Percentiles rank a stretch among this genome's conserved stretches.
Evolutionary conservation across 768 basidiomycete genomes (phyloP).

Genomic region (Solioccasus polychromus): DNA sequence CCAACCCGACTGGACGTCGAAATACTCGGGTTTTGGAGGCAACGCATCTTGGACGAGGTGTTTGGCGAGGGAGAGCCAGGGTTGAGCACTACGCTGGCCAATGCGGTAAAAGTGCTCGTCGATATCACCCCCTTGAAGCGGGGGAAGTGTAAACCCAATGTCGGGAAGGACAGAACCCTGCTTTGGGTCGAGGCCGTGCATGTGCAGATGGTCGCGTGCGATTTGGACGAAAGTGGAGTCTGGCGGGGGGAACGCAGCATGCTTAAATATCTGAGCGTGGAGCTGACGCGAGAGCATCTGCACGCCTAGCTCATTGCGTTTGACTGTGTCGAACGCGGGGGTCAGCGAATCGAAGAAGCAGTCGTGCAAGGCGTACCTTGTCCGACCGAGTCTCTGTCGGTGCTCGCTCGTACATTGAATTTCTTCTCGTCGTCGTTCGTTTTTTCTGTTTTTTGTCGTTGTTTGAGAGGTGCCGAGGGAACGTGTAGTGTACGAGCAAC

Average conservation of each 20-base stretch:
- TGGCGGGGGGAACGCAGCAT: constrained; percentile 61
- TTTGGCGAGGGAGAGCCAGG: constrained; percentile 72
- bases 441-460: constrained; percentile 12
- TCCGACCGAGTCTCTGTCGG: background rate
- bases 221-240: constrained; percentile 64
- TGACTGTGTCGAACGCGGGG: too few relatives aligned
- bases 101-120: constrained; percentile 88
- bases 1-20: constrained; percentile 74
- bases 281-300: constrained; percentile 84
- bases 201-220: constrained; percentile 74
- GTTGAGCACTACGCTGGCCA: constrained; percentile 64
- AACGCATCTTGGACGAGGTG: constrained; percentile 49
- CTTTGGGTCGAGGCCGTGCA: constrained; percentile 76
- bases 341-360: background rate
- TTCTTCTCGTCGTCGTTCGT: background rate
- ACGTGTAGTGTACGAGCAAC: constrained; percentile 15
- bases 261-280: constrained; percentile 80
- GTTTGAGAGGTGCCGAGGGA: constrained; percentile 9
- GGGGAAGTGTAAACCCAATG: constrained; percentile 76
- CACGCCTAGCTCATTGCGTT: constrained; percentile 88
- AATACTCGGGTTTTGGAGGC: constrained; percentile 59
- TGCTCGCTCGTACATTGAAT: background rate
- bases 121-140: constrained; percentile 75
- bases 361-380: constrained; percentile 6
- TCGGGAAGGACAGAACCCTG: constrained; percentile 82